Evolutionary conservation across 1,139 yeast genomes (phyloP), one percentile per base, ranked within the genome.

Genomic region (Wickerhamomyces sp.): DNA sequence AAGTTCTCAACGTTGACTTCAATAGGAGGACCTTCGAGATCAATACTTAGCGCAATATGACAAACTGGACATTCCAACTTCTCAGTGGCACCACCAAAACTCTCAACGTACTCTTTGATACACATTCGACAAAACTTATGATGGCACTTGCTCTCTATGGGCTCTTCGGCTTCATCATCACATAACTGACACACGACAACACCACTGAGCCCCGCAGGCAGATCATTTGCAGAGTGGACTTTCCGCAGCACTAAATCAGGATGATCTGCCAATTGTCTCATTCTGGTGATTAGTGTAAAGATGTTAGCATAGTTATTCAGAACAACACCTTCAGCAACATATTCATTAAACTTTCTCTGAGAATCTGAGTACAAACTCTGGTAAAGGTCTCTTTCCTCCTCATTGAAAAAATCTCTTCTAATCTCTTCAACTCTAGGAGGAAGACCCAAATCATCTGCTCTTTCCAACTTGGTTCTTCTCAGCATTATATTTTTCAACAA

Each of bases 211-310:
- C 49, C 54, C 2, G 45, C 53, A 1, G 47, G 48, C 2, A 49
- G 38, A 3, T 65, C 57, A 11, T 64, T 58, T 36, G 68, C 68
- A 27, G 66, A 58, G 12, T 75, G 75, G 12, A 72, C 70, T 37
- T 88, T 69, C 48, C 89, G 79, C 54, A 91, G 66, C 1, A 91
- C 96, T 45, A 93, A 66, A 62, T 93, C 99, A 0, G 98, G 98
- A 58, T 91, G 99, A 58, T 93, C 98, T 0, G 98, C 97, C 51
- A 91, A 68, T 59, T 91, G 98, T 53, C 98, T 75, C 98, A 91
- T 91, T 52, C 98, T 69, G 0, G 98, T 93, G 50, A 91, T 89
- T 39, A 93, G 70, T 0, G 97, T 89, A 63, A 91, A 93, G 52
- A 91, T 89, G 52, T 91, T 91, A 28, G 98, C 98, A 61, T 93